Evolutionary conservation across 805 yeast species (phyloP).

Genomic region (Myxozyma neglecta): DNA sequence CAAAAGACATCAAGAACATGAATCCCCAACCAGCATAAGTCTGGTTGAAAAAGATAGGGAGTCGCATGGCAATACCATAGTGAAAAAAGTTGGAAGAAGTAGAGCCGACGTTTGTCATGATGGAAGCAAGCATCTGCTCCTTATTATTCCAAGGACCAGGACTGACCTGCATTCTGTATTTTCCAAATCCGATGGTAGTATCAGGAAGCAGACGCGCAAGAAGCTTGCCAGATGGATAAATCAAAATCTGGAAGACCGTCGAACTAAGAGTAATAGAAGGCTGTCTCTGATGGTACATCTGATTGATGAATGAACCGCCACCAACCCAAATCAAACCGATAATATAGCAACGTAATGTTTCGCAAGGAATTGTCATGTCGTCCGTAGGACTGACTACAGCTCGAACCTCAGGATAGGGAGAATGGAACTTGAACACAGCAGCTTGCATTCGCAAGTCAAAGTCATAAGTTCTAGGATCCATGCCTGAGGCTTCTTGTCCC

Average conservation of each 20-base stretch:
- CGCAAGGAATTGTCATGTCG: constrained; percentile 48
- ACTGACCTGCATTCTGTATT: constrained; percentile 48
- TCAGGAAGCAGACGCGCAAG: constrained; percentile 49
- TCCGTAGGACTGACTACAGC: constrained; percentile 39
- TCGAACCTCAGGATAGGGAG: constrained; percentile 51
- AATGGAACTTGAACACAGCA: constrained; percentile 18
- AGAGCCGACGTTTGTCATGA: constrained; percentile 35
- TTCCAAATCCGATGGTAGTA: constrained; percentile 50
- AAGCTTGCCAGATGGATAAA: constrained; percentile 58
- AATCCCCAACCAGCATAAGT: constrained; percentile 17
- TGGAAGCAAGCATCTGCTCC: constrained; percentile 64
- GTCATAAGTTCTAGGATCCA: constrained; percentile 8
- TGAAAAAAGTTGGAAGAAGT: constrained; percentile 44
- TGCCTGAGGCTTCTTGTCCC: constrained; percentile 14
- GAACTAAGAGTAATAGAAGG: constrained; percentile 54
- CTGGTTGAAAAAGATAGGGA: constrained; percentile 9
- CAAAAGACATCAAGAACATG: constrained; percentile 12
- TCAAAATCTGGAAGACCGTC: constrained; percentile 57
- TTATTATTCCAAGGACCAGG: constrained; percentile 67
- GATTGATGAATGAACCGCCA: constrained; percentile 57
- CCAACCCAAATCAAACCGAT: constrained; percentile 54
- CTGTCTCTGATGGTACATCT: constrained; percentile 56
- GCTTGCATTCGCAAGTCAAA: constrained; percentile 19
- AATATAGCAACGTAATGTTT: constrained; percentile 55
- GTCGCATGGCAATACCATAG: constrained; percentile 44